phyloP scores from a whole-genome alignment of 129 eudicot species.

The Flaveria brownii region DNA sequence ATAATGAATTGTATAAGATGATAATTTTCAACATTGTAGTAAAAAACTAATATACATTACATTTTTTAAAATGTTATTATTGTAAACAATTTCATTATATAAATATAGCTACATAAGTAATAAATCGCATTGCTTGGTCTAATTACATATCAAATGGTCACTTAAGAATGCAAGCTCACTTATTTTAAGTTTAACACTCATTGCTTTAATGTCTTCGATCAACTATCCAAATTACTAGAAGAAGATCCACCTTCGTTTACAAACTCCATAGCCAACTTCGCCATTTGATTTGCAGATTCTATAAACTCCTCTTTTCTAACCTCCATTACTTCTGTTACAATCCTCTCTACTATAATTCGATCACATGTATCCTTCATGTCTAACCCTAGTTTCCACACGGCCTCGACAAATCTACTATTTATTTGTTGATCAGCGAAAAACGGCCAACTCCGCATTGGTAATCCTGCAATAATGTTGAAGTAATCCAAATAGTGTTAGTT shows the following conservation, averaged over 20 bases:
- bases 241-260: constrained; percentile 59
- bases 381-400: constrained; percentile 48
- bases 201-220: constrained; percentile 48
- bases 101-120: too few relatives aligned
- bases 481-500: too few relatives aligned
- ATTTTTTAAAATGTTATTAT: too few relatives aligned
- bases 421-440: constrained; percentile 31
- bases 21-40: too few relatives aligned
- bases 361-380: constrained; percentile 64
- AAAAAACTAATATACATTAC: too few relatives aligned
- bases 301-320: constrained; percentile 37
- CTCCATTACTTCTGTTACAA: constrained; percentile 46
- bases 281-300: constrained; percentile 21
- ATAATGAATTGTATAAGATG: too few relatives aligned
- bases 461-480: constrained; percentile 39
- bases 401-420: constrained; percentile 37
- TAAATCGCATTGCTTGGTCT: not conserved
- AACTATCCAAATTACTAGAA: constrained; percentile 44
- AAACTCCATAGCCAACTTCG: constrained; percentile 29
- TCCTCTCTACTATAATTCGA: constrained; percentile 31
- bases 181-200: constrained; percentile 18
- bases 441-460: constrained; percentile 39
- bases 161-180: not conserved
- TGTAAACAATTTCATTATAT: too few relatives aligned
- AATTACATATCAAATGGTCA: too few relatives aligned